Percentiles rank a stretch among this genome's conserved stretches.
Evolutionary conservation across 331 rosid genomes (phyloP).

Genomic region (Arachis monticola): DNA sequence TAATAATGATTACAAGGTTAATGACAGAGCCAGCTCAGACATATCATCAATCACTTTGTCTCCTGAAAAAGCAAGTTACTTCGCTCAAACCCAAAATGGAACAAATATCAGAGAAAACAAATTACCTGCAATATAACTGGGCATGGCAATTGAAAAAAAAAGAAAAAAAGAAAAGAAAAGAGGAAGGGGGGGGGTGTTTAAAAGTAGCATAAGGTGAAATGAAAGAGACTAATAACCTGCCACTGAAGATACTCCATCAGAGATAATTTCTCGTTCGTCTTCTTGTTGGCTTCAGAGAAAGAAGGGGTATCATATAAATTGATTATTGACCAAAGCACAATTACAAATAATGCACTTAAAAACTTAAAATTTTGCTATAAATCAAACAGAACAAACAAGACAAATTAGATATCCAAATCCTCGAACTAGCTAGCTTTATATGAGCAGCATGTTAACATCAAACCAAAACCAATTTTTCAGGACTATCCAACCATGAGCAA

Average conservation of each 20-base stretch:
- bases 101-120: conserved; percentile 2
- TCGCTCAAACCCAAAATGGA: conserved; percentile 5
- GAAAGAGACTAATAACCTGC: conserved; percentile 61
- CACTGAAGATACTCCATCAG: conserved; percentile 61
- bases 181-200: not conserved
- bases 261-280: conserved; percentile 55
- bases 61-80: conserved; percentile 4
- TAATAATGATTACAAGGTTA: conserved; percentile 18
- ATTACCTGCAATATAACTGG: not conserved
- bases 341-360: conserved; percentile 23
- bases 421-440: not conserved
- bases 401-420: not conserved
- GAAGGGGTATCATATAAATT: conserved; percentile 47
- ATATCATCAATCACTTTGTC: conserved; percentile 20
- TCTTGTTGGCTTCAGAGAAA: conserved; percentile 63
- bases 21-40: conserved; percentile 22
- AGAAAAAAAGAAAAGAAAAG: too few species aligned
- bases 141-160: conserved; percentile 3
- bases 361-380: conserved; percentile 16
- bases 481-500: not conserved
- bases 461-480: too few species aligned
- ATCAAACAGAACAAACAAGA: conserved; percentile 8
- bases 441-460: conserved; percentile 7
- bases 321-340: conserved; percentile 39
- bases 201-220: conserved; percentile 22